These are phyloP conservation scores for Boletellus sp. DNA, from an alignment of 1,284 basidiomycete genomes.

Conservation along the genomic window DNA sequence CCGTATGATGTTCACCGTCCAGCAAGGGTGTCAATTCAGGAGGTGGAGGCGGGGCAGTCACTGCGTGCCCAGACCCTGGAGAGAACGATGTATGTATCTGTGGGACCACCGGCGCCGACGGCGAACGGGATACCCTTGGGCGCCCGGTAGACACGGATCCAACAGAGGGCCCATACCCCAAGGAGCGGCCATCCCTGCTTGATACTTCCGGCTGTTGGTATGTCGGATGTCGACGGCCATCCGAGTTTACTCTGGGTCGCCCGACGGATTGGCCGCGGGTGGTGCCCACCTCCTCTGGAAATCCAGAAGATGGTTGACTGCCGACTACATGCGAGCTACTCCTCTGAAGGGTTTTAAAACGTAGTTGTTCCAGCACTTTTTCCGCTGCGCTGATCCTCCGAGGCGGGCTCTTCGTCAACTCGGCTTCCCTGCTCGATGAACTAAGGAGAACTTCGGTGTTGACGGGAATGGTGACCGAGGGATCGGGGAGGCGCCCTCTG, in stretches of 20 bases:
- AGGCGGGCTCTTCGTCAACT: conserved; percentile 6
- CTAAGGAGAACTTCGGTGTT: conserved; percentile 29
- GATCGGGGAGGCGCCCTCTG: conserved; percentile 33
- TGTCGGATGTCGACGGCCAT: conserved; percentile 24
- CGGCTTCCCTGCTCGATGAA: conserved; percentile 23
- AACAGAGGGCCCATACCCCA: conserved; percentile 22
- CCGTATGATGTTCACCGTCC: conserved; percentile 88
- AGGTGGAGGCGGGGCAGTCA: conserved; percentile 35
- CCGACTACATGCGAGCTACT: conserved; percentile 28
- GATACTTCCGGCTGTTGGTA: conserved; percentile 26
- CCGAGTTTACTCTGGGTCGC: conserved; percentile 31
- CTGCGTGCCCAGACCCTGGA: conserved; percentile 20
- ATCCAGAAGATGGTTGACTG: conserved; percentile 18
- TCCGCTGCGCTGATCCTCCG: conserved; percentile 56
- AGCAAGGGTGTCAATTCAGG: conserved; percentile 60
- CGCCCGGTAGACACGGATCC: conserved; percentile 36
- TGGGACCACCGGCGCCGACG: conserved; percentile 37
- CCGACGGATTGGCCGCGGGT: conserved; percentile 17
- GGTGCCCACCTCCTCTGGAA: conserved; percentile 14
- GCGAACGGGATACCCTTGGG: conserved; percentile 44
- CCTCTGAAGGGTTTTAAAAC: conserved; percentile 47
- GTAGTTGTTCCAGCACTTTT: conserved; percentile 53
- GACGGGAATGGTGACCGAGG: conserved; percentile 23
- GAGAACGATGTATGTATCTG: conserved; percentile 31
- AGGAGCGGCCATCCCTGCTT: conserved; percentile 22